Evolutionary conservation across 169 alveolate species (phyloP), one percentile per base, ranked within the genome.

Genomic region (Cryptosporidium canis): DNA sequence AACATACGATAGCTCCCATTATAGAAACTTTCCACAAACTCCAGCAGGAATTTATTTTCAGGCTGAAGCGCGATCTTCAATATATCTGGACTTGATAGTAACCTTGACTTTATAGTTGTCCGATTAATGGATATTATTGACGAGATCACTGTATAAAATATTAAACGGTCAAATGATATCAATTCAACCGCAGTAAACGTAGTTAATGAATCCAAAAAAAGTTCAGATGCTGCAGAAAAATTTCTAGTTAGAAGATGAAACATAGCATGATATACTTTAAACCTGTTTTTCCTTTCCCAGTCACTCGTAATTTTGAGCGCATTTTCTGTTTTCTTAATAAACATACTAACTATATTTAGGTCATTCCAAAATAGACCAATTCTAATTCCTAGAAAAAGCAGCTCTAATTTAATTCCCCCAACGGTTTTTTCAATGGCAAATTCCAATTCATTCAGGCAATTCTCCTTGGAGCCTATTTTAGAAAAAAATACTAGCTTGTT

Each of bases 271-370:
- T 96, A 97, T 33, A 98, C 98, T 92, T 97, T 98, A 43, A 98
- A 94, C 90, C 98, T 95, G 90, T 98, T 98, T 90, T 96, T 95
- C 84, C 98, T 95, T 92, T 98, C 99, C 99, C 99, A 98, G 90
- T 98, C 99, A 12, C 99, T 99, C 47, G 99, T 98, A 43, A 94
- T 97, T 64, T 96, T 98, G 77, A 97, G 93, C 37, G 95, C 94
- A 35, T 58, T 67, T 21, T 47, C 55, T 0, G 92, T 43, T 44
- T 61, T 67, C 63, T 83, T 67, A 0, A 90, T 45, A 45, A 56
- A 71, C 44, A 51, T 55, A 27, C 55, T 67, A 18, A 70, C 58
- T 18, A 83, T 43, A 12, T 91, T 92, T 8, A 91, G 48, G 31
- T 93, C 92, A n/a, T 90, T 83, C 63, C 90, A 66, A 71, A 92